Evolutionary conservation across 1,284 basidiomycete species (phyloP), one percentile per base, ranked within the genome.

Genomic region (Uromyces viciae-fabae): DNA sequence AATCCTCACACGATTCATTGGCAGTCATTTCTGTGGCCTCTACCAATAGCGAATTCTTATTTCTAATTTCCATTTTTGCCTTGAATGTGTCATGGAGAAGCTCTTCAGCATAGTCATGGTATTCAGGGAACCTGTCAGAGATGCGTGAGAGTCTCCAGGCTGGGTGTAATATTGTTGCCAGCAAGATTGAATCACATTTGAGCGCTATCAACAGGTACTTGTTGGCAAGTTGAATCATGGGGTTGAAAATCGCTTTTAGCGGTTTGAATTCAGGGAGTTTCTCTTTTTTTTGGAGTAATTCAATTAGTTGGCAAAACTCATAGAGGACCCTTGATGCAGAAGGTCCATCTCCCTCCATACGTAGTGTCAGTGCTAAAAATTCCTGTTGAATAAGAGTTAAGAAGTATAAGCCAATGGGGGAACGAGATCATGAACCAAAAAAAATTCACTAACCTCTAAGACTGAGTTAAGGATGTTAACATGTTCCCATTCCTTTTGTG

Each of bases 311-410:
- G 36, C 11, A 25, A n/a, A 42, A 68, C 40, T 68, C 40, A 15
- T 42, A 68, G 38, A 40, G n/a, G 7, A 68, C 40, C 64, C 40
- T 68, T n/a, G 64, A 43, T 1, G n/a, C 8, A n/a, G 14, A 7
- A 2, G 64, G 64, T 25, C 38, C 64, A 43, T 68, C 64, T 25
- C 38, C 64, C 64, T 68, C 64, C 38, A 68, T 68, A 2, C 38
- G 38, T n/a, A 42, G 28, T n/a, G 64, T 68, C 22, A 68, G 28
- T 4, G 2, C 64, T n/a, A 68, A 9, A 25, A 68, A 68, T 22
- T 68, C 64, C 64, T 68, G 64, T 60, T 9, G 36, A 60, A 64
- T 8, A n/a, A n/a, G n/a, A n/a, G n/a, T n/a, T n/a, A n/a, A n/a
- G 22, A 11, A 56, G 54, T 25, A 56, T n/a, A 22, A 5, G 22